Percentiles rank a stretch among this genome's conserved stretches.
Evolutionary conservation across 768 basidiomycete genomes (phyloP).

Genomic region (Punctularia strigosozonata): DNA sequence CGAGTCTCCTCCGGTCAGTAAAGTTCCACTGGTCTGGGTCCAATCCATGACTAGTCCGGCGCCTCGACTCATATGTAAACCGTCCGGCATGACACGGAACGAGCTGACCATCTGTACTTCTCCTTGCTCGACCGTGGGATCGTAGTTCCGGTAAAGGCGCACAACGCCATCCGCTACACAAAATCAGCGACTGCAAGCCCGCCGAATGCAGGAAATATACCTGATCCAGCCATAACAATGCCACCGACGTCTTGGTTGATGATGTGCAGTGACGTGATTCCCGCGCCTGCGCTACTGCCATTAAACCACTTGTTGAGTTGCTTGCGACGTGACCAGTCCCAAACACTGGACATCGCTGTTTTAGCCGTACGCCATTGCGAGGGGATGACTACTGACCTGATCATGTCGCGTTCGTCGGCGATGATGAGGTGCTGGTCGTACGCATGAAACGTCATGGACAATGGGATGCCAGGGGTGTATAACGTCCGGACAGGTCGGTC

Average conservation of each 20-base stretch:
- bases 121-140: slow-evolving; percentile 54
- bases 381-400: slow-evolving; percentile 43
- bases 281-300: slow-evolving; percentile 71
- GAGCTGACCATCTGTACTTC: slow-evolving; percentile 88
- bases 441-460: slow-evolving; percentile 81
- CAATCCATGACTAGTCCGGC: slow-evolving; percentile 84
- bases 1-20: slow-evolving; percentile 89
- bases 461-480: slow-evolving; percentile 45
- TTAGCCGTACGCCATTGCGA: slow-evolving; percentile 6
- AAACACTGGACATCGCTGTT: slow-evolving; percentile 50
- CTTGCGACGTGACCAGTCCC: slow-evolving; percentile 84
- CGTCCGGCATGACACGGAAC: slow-evolving; percentile 79
- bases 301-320: slow-evolving; percentile 80
- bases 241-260: slow-evolving; percentile 95
- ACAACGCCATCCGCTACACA: slow-evolving; percentile 78
- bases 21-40: slow-evolving; percentile 78
- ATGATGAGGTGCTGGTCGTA: slow-evolving; percentile 84
- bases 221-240: slow-evolving; percentile 77
- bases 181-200: slow-evolving; percentile 1
- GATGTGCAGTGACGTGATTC: slow-evolving; percentile 80
- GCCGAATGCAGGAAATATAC: slow-evolving; percentile 23
- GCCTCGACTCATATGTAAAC: slow-evolving; percentile 63
- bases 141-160: slow-evolving; percentile 88
- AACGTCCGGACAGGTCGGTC: slow-evolving; percentile 60
- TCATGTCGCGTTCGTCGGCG: slow-evolving; percentile 76